A percentile compares a stretch with the other conserved stretches of the same genome.
These are phyloP conservation scores for Trichopus zeylanicus DNA, from an alignment of 116 monocot genomes.

Conservation along the genomic window DNA sequence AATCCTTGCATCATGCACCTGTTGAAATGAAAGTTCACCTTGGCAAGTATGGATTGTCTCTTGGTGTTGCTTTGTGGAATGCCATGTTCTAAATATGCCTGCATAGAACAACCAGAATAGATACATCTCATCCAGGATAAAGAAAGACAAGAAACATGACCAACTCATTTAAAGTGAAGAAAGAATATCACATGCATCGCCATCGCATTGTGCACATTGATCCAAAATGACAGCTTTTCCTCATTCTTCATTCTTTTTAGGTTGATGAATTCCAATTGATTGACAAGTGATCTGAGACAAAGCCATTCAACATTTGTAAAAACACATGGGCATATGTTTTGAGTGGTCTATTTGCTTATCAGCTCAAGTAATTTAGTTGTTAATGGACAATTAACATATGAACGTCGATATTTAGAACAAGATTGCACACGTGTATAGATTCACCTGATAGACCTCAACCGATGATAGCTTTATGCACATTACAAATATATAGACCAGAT, in stretches of 20 bases:
- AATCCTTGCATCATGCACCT: neutral
- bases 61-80: conserved; percentile 12
- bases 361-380: no score
- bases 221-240: conserved; percentile 16
- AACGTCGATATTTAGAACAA: no score
- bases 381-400: no score
- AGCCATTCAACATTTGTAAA: no score
- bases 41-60: conserved; percentile 33
- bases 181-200: conserved; percentile 33
- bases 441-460: no score
- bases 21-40: conserved; percentile 23
- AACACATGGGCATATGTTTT: no score
- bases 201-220: conserved; percentile 61
- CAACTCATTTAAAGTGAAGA: neutral
- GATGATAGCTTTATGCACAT: no score
- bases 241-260: conserved; percentile 15
- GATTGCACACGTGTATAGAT: no score
- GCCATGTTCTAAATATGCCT: conserved; percentile 18
- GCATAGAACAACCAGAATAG: neutral
- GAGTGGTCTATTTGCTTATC: no score
- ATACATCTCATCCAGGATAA: neutral
- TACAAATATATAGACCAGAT: no score
- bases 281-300: conserved; percentile 10
- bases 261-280: conserved; percentile 9
- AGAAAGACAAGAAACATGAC: neutral